Percentiles rank a stretch among this genome's conserved stretches.
These are phyloP conservation scores for Hawksworthiomyces lignivorus DNA, from an alignment of 2,329 filamentous ascomycete genomes.

Conservation along the genomic window DNA sequence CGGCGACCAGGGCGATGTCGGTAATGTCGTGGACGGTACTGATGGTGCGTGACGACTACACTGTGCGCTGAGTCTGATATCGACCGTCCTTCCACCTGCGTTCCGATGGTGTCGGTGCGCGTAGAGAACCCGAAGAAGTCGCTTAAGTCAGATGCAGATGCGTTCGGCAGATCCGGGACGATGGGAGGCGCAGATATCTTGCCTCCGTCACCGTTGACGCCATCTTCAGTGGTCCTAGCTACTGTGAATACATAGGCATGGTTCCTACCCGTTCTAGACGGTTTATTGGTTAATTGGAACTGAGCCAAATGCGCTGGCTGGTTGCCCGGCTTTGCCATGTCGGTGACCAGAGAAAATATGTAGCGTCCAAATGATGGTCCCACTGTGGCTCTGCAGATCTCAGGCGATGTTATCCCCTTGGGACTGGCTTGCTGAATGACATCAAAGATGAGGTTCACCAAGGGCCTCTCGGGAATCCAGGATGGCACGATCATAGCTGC, in stretches of 20 bases:
- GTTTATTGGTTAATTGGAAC: constrained; percentile 30
- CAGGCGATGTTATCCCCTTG: constrained; percentile 27
- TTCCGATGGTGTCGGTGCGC: too few species aligned
- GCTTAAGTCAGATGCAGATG: too few species aligned
- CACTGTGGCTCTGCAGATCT: constrained; percentile 27
- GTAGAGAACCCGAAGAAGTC: too few species aligned
- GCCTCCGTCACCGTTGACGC: too few species aligned
- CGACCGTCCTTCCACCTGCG: too few species aligned
- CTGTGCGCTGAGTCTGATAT: too few species aligned
- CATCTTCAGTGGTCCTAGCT: too few species aligned
- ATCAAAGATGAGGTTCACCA: constrained; percentile 28
- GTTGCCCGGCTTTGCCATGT: constrained; percentile 24
- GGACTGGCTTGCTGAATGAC: constrained; percentile 24
- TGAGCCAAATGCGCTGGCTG: constrained; percentile 33
- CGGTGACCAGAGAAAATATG: constrained; percentile 24
- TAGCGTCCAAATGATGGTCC: constrained; percentile 29
- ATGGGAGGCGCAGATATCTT: too few species aligned
- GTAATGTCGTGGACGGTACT: too few species aligned
- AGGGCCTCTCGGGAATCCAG: constrained; percentile 28
- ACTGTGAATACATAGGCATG: constrained; percentile 34
- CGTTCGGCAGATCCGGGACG: too few species aligned
- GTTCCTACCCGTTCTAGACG: constrained; percentile 31
- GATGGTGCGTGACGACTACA: too few species aligned
- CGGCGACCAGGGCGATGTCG: too few species aligned
- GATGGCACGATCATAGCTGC: neutral